Percentiles rank a stretch among this genome's conserved stretches.
Evolutionary conservation across 2,329 filamentous ascomycete species (phyloP).

Genomic region (Bretziella fagacearum): DNA sequence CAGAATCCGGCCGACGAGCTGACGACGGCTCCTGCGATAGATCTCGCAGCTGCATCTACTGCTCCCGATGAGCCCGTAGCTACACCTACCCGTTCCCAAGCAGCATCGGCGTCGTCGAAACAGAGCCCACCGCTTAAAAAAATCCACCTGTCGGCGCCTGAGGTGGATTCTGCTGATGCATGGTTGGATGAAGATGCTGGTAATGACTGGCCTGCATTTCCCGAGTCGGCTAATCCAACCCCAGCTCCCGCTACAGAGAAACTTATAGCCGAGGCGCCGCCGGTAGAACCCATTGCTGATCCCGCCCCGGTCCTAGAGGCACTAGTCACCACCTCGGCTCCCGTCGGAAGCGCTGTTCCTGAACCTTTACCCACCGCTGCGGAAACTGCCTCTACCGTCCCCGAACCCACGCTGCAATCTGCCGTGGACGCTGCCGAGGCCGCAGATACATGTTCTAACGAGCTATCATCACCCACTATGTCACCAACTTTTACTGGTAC

Average conservation of each 20-base stretch:
- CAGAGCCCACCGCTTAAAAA: background rate
- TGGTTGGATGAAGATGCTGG: slow-evolving; percentile 14
- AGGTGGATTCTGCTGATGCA: slow-evolving; percentile 10
- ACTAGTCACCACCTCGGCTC: too few relatives aligned
- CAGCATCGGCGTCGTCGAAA: background rate
- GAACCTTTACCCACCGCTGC: slow-evolving; percentile 4
- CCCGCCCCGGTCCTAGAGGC: too few relatives aligned
- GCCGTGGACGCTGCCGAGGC: slow-evolving; percentile 1
- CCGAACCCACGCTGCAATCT: background rate
- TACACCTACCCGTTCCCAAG: background rate
- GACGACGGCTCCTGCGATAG: too few relatives aligned
- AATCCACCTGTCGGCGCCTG: slow-evolving; percentile 5
- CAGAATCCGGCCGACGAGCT: too few relatives aligned
- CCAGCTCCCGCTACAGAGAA: background rate
- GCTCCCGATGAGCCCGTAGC: background rate
- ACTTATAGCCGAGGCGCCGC: background rate
- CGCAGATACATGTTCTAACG: slow-evolving; percentile 2
- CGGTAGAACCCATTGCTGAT: background rate
- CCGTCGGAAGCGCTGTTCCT: background rate
- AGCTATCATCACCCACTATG: slow-evolving; percentile 1
- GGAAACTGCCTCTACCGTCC: background rate
- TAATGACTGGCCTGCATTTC: slow-evolving; percentile 11
- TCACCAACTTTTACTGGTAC: slow-evolving; percentile 17
- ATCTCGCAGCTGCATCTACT: too few relatives aligned
- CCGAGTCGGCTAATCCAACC: background rate